Evolutionary conservation across 129 eudicot genomes (phyloP), one percentile per base, ranked within the genome.

Genomic region (Tagetes patula): DNA sequence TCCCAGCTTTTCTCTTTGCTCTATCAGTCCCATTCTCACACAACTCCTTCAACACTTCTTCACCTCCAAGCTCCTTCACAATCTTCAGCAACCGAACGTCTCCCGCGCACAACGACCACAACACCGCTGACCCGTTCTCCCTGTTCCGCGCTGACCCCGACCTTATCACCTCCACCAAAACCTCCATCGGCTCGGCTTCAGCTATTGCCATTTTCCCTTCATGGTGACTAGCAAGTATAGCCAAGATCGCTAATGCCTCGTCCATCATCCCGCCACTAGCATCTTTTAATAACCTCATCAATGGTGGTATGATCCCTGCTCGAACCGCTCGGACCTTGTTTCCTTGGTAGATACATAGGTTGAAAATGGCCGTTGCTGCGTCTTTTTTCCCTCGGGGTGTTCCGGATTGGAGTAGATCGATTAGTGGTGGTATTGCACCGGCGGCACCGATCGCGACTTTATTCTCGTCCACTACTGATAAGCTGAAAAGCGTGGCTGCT

Each of bases 211-310:
- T 55, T 76, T 85, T 90, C 60, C 97, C 99, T 74, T 94, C 99
- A 12, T 81, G 91, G 82, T 94, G 99, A 61, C 91, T 88, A 0
- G 99, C 92, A 3, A 94, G 79, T 48, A 94, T 88, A 4, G 97
- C 97, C 70, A 94, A 65, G 12, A 94, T 90, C 12, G 97, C 97
- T 45, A 94, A 71, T 3, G 93, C 89, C 76, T 94, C 99, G 58
- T 94, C 99, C 80, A 90, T 87, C 99, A 94, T 94, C 39, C 96
- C 97, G 12, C 93, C 88, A 0, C 95, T 93, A 3, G 87, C 91
- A 53, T 94, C 99, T 84, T 83, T 86, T 11, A 94, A 70, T 78
- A 94, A 62, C 56, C 85, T 68, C 86, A 94, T 81, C 10, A 94
- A 76, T 0, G 93, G 96, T 3, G 55, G 47, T 55, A 94, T 96